These are phyloP conservation scores for Rossbeevera mucosa DNA, from an alignment of 768 basidiomycete genomes.

Conservation along the genomic window DNA sequence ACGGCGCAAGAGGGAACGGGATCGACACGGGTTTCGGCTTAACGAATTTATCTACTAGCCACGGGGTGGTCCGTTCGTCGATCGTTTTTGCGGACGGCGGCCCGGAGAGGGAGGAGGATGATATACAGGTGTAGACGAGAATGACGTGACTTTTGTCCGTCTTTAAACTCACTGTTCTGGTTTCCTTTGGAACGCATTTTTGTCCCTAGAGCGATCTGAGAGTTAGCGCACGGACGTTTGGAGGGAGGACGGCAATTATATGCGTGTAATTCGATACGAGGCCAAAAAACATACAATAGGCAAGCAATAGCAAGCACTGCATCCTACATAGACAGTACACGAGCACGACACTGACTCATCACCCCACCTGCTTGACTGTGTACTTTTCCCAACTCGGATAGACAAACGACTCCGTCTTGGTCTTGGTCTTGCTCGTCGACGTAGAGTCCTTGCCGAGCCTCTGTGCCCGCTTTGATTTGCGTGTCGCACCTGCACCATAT, in stretches of 20 bases:
- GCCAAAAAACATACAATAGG: not conserved
- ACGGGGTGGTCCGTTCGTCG: not conserved
- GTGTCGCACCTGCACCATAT: constrained; percentile 19
- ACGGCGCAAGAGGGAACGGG: not conserved
- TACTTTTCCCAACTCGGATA: constrained; percentile 70
- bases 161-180: too few relatives aligned
- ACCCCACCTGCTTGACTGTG: constrained; percentile 39
- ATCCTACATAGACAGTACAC: not conserved
- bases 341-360: not conserved
- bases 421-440: constrained; percentile 26
- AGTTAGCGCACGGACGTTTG: too few relatives aligned
- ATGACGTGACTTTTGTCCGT: not conserved
- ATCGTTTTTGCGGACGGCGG: not conserved
- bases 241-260: too few relatives aligned
- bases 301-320: not conserved
- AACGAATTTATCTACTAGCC: not conserved
- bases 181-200: too few relatives aligned
- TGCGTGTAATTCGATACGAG: too few relatives aligned
- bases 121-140: not conserved
- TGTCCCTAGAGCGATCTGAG: too few relatives aligned
- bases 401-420: constrained; percentile 41
- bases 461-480: constrained; percentile 28
- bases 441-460: not conserved
- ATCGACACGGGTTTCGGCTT: not conserved
- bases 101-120: not conserved